A percentile compares a stretch with the other conserved stretches of the same genome.
These are phyloP conservation scores for Daldinia vernicosa DNA, from an alignment of 495 filamentous ascomycete genomes.

Conservation along the genomic window DNA sequence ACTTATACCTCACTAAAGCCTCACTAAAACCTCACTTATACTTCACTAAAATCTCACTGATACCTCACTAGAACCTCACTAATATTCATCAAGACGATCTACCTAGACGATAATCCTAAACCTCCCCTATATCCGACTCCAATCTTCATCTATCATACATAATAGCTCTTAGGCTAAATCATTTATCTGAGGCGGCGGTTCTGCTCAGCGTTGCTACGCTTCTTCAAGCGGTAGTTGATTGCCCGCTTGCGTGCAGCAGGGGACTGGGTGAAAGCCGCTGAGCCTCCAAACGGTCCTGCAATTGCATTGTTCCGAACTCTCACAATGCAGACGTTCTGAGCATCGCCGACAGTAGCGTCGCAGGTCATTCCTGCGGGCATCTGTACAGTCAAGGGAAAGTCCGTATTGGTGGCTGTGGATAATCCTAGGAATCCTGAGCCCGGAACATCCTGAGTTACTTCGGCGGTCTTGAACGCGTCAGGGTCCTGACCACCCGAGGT, in stretches of 20 bases:
- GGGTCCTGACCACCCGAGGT: slow-evolving; percentile 65
- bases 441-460: slow-evolving; percentile 67
- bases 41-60: not conserved
- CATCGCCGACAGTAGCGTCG: slow-evolving; percentile 61
- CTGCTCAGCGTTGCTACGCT: slow-evolving; percentile 43
- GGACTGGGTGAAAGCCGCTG: slow-evolving; percentile 60
- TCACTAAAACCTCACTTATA: slow-evolving; percentile 1
- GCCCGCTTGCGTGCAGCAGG: slow-evolving; percentile 58
- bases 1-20: not conserved
- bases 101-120: not conserved
- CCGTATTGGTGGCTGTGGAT: slow-evolving; percentile 58
- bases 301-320: slow-evolving; percentile 64
- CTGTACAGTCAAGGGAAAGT: slow-evolving; percentile 64
- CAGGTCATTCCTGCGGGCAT: slow-evolving; percentile 71
- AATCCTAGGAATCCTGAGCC: slow-evolving; percentile 60
- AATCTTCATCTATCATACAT: not conserved
- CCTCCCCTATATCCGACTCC: not conserved
- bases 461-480: slow-evolving; percentile 61
- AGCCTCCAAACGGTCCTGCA: slow-evolving; percentile 70
- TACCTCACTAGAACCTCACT: not conserved
- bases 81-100: too few species aligned
- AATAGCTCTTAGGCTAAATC: not conserved
- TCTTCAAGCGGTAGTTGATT: slow-evolving; percentile 55
- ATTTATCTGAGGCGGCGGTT: slow-evolving; percentile 38
- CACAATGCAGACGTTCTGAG: slow-evolving; percentile 65